Evolutionary conservation across 768 basidiomycete species (phyloP), one percentile per base, ranked within the genome.

Genomic region (Phanerochaete carnosa): DNA sequence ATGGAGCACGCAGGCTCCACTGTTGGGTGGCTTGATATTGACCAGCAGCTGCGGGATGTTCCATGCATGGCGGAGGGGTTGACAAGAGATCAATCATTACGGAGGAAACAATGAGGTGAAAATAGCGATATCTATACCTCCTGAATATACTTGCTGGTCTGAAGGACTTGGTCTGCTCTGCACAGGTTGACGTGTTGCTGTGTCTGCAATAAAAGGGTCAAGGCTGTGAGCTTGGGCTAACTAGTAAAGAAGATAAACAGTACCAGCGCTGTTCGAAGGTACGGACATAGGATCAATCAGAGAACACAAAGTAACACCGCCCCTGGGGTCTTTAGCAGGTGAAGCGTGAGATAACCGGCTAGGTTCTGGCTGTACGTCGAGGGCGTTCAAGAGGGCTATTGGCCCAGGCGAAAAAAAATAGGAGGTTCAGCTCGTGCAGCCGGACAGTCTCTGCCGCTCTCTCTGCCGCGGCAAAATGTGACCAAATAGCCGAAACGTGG

Each of bases 261-360:
- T 50, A 45, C 54, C 60, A 57, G 60, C 60, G 55, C 60, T 55
- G 55, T 47, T 15, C 7, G 51, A 50, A 16, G 30, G 43, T 23
- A 57, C 15, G 39, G 55, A 45, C 60, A 61, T 61, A 30, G 60
- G 29, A 61, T 61, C 60, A 61, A 61, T 61, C 60, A 61, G 49
- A 35, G 45, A 61, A 43, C 45, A 49, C 51, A 45, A 32, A 54
- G 49, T 30, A 53, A n/a, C 59, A 55, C 59, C 43, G 59, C 59
- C 59, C 54, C 54, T 55, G 54, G 54, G 32, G 43, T 35, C 54
- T 39, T 8, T 12, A 33, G 51, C 19, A 11, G 19, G 39, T 23
- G 19, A 22, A 52, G 51, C 51, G n/a, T 52, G 51, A 11, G 30
- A 33, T 23, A n/a, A 33, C 26, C 12, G 49, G 29, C 30, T 4